phyloP scores from a whole-genome alignment of 305 asterid genomes.

The Fraxinus greggii region DNA sequence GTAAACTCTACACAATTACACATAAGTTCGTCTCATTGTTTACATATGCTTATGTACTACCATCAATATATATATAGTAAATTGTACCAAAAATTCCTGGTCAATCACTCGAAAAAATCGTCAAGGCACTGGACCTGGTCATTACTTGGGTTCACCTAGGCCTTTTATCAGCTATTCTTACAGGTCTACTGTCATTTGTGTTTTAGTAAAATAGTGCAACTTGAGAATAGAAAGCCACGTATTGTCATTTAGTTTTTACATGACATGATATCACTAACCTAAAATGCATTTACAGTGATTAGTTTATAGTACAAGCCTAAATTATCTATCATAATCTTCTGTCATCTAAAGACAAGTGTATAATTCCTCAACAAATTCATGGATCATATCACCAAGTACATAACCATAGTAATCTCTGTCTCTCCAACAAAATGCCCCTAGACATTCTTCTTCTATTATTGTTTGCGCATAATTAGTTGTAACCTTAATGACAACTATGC shows the following conservation, averaged over 20 bases:
- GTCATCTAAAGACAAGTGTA: not conserved
- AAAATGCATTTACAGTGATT: not conserved
- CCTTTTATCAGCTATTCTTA: not conserved
- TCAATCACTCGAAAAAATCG: not conserved
- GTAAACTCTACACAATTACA: not conserved
- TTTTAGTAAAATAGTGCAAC: not conserved
- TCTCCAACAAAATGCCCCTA: not conserved
- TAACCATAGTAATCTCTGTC: not conserved
- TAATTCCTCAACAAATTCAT: not conserved
- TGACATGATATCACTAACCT: not conserved
- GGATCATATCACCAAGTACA: not conserved
- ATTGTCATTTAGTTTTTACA: not conserved
- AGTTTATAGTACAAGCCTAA: not conserved
- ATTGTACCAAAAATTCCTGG: not conserved
- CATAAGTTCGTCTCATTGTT: not conserved
- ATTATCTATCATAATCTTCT: not conserved
- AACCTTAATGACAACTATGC: not conserved
- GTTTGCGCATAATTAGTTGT: not conserved
- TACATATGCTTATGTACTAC: not conserved
- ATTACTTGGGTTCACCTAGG: not conserved
- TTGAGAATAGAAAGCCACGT: not conserved
- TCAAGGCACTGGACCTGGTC: not conserved
- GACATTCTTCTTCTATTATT: not conserved
- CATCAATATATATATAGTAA: not conserved
- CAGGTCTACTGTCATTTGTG: not conserved